Conservation (phyloP, 352 stramenopile species). For the Nothophytophthora sp. region DNA sequence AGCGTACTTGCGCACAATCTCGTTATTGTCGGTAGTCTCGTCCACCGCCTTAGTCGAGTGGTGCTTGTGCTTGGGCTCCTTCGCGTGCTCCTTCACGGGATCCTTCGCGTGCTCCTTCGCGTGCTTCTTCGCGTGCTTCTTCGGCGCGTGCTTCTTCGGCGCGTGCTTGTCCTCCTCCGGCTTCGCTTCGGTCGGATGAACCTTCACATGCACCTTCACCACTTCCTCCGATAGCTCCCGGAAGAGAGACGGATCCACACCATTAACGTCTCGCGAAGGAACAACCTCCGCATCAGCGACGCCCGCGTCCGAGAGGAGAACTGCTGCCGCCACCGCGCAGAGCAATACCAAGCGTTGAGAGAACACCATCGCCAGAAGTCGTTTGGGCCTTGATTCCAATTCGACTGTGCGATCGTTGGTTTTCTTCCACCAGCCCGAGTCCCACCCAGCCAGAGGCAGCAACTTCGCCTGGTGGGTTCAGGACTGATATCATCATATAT, state of each 20-base stretch:
- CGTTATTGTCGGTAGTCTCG: conserved; percentile 15
- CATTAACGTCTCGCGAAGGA: conserved; percentile 1
- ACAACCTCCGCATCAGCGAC: conserved; percentile 15
- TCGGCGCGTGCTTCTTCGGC: not conserved
- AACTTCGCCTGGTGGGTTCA: too few relatives aligned
- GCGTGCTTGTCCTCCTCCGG: conserved; percentile 5
- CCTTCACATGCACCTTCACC: conserved; percentile 27
- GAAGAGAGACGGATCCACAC: not conserved
- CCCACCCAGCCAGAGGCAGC: too few relatives aligned
- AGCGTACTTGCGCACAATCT: conserved; percentile 33
- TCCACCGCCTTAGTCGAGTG: conserved; percentile 4
- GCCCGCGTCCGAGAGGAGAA: conserved; percentile 16
- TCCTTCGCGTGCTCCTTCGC: conserved; percentile 18
- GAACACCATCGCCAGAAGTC: conserved; percentile 37
- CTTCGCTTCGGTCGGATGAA: conserved; percentile 12
- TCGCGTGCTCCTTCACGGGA: not conserved
- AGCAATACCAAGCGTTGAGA: conserved; percentile 36
- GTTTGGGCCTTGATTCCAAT: not conserved
- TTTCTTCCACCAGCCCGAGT: not conserved
- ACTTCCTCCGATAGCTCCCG: conserved; percentile 26
- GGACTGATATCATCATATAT: not conserved
- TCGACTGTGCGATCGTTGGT: not conserved
- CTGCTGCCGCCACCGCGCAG: conserved; percentile 28
- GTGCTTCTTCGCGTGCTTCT: conserved; percentile 18
- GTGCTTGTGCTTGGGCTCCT: not conserved